A percentile compares a stretch with the other conserved stretches of the same genome.
These are phyloP conservation scores for Bidens hawaiensis DNA, from an alignment of 140 eudicot species.

Conservation along the genomic window DNA sequence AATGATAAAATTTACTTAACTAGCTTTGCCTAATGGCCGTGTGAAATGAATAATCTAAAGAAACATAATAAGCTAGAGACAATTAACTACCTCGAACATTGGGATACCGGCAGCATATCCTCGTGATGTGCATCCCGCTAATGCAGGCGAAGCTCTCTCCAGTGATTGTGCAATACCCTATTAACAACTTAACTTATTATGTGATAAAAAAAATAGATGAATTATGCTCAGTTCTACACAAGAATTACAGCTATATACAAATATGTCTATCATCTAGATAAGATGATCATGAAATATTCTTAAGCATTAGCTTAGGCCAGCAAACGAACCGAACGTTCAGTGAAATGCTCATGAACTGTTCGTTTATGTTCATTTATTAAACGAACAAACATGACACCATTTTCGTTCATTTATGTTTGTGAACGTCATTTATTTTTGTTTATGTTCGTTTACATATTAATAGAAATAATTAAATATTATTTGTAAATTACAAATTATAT, in stretches of 20 bases:
- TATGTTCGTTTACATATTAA: too few relatives aligned
- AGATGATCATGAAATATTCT: not conserved
- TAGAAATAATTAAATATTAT: too few relatives aligned
- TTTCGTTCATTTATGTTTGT: too few relatives aligned
- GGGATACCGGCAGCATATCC: slow-evolving; percentile 24
- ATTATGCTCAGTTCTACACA: not conserved
- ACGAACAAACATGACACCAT: too few relatives aligned
- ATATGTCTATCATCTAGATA: not conserved
- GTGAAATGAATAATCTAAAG: not conserved
- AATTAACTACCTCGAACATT: slow-evolving; percentile 25
- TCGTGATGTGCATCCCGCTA: slow-evolving; percentile 25
- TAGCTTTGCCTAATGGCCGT: not conserved
- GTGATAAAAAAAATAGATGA: not conserved
- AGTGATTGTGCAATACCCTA: slow-evolving; percentile 24
- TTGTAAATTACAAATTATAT: too few relatives aligned
- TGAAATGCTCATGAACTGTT: too few relatives aligned
- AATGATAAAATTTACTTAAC: not conserved
- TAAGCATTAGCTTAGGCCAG: not conserved
- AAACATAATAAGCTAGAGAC: not conserved
- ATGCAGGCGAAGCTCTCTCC: slow-evolving; percentile 25
- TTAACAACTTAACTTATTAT: slow-evolving; percentile 16
- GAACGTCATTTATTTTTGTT: too few relatives aligned
- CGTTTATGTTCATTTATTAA: too few relatives aligned
- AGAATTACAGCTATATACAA: not conserved
- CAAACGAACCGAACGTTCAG: too few relatives aligned